Evolutionary conservation across 352 stramenopile species (phyloP).

Genomic region (Pythium plurisporium): DNA sequence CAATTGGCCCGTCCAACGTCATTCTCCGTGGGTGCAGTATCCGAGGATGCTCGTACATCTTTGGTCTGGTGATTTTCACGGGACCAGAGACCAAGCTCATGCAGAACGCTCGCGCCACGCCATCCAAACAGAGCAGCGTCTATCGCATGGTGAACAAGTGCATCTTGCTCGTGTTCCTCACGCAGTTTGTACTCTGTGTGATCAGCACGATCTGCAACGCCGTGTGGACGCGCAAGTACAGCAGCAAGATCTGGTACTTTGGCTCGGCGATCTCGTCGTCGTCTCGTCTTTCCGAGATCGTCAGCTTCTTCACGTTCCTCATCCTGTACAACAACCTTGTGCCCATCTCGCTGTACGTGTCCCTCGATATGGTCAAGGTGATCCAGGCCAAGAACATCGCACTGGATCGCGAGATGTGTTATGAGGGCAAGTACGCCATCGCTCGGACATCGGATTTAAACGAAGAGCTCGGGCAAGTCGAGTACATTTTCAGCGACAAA

Average conservation of each 20-base stretch:
- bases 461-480: conserved; percentile 92
- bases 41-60: conserved; percentile 50
- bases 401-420: conserved; percentile 67
- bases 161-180: conserved; percentile 67
- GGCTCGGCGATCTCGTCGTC: conserved; percentile 13
- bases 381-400: conserved; percentile 72
- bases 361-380: conserved; percentile 92
- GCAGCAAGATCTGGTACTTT: conserved; percentile 48
- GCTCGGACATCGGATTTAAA: conserved; percentile 89
- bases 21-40: conserved; percentile 81
- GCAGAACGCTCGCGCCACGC: conserved; percentile 61
- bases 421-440: conserved; percentile 81
- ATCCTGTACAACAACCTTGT: conserved; percentile 96
- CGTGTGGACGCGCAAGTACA: conserved; percentile 40
- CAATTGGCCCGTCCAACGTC: conserved; percentile 70
- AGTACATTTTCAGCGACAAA: conserved; percentile 99
- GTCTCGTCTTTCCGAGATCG: too few relatives aligned
- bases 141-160: conserved; percentile 67
- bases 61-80: conserved; percentile 87
- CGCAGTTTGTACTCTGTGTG: conserved; percentile 50
- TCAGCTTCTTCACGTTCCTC: conserved; percentile 93
- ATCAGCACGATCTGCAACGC: conserved; percentile 62
- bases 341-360: conserved; percentile 97
- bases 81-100: conserved; percentile 87
- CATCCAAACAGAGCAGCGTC: conserved; percentile 72